These are phyloP conservation scores for Saccharomycopsis babjevae DNA, from an alignment of 805 yeast genomes.

Conservation along the genomic window DNA sequence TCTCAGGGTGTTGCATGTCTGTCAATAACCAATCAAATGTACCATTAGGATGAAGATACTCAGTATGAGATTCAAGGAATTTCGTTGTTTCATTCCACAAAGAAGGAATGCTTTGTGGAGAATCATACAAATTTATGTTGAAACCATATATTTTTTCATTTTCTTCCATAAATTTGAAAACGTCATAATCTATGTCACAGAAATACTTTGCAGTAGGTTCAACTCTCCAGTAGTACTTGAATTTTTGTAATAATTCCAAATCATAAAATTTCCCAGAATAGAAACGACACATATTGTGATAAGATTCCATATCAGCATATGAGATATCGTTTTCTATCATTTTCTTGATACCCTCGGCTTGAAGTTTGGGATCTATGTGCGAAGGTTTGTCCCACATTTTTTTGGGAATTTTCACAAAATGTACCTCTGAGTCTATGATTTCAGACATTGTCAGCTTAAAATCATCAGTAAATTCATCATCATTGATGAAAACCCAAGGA, in stretches of 20 bases:
- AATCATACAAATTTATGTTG: slow-evolving; percentile 58
- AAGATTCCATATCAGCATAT: slow-evolving; percentile 51
- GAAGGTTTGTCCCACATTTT: slow-evolving; percentile 54
- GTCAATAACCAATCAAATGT: slow-evolving; percentile 56
- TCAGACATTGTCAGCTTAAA: slow-evolving; percentile 40
- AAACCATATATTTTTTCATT: slow-evolving; percentile 68
- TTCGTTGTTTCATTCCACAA: slow-evolving; percentile 64
- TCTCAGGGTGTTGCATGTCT: slow-evolving; percentile 43
- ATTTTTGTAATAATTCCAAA: slow-evolving; percentile 50
- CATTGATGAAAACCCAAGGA: slow-evolving; percentile 76
- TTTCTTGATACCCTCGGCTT: slow-evolving; percentile 31
- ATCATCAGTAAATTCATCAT: slow-evolving; percentile 46
- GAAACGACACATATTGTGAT: slow-evolving; percentile 81
- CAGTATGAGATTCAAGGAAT: slow-evolving; percentile 45
- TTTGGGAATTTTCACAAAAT: slow-evolving; percentile 34
- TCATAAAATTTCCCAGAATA: slow-evolving; percentile 57
- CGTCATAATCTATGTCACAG: slow-evolving; percentile 65
- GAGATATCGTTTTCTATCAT: slow-evolving; percentile 39
- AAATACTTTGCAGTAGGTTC: slow-evolving; percentile 66
- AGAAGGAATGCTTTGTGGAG: slow-evolving; percentile 49
- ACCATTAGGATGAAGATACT: slow-evolving; percentile 48
- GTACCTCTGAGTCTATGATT: slow-evolving; percentile 29
- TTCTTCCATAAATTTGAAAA: slow-evolving; percentile 61
- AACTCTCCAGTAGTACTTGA: slow-evolving; percentile 69
- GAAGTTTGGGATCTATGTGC: slow-evolving; percentile 38